These are phyloP conservation scores for Pestalotiopsis sp. DNA, from an alignment of 2,329 filamentous ascomycete species.

Conservation along the genomic window DNA sequence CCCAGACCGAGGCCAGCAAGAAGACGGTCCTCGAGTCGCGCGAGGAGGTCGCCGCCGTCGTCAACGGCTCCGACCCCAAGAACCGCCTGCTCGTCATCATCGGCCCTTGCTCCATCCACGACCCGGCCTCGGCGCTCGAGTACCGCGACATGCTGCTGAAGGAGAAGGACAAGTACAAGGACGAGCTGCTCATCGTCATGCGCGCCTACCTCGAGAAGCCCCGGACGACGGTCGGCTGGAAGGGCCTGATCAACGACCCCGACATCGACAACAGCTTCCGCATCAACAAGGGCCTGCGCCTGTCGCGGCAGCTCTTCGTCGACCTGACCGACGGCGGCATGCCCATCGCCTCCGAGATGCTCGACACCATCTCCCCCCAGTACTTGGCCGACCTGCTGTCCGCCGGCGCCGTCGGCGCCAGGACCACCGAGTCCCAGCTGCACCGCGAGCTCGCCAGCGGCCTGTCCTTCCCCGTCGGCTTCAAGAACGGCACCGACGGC, in stretches of 20 bases:
- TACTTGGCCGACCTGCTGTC: slow-evolving; percentile 92
- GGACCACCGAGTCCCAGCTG: slow-evolving; percentile 94
- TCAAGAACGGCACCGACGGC: slow-evolving; percentile 99
- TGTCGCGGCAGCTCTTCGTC: slow-evolving; percentile 88
- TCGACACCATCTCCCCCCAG: slow-evolving; percentile 97
- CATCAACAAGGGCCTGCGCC: slow-evolving; percentile 94
- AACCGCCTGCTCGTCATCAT: slow-evolving; percentile 73
- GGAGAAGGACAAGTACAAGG: slow-evolving; percentile 84
- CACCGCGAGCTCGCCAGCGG: slow-evolving; percentile 94
- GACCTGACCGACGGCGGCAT: slow-evolving; percentile 91
- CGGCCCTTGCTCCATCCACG: slow-evolving; percentile 96
- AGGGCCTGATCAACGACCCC: slow-evolving; percentile 97
- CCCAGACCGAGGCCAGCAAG: slow-evolving; percentile 59
- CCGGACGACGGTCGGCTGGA: slow-evolving; percentile 97
- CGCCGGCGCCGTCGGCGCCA: slow-evolving; percentile 90
- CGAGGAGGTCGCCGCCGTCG: slow-evolving; percentile 68
- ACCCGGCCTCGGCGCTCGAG: slow-evolving; percentile 84
- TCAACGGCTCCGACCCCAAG: slow-evolving; percentile 68
- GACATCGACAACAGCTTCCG: slow-evolving; percentile 98
- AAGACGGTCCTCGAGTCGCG: slow-evolving; percentile 64
- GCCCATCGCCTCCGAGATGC: slow-evolving; percentile 96
- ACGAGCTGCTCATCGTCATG: slow-evolving; percentile 95
- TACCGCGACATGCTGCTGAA: slow-evolving; percentile 86
- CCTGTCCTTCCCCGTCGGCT: slow-evolving; percentile 94
- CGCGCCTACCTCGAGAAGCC: slow-evolving; percentile 98